Evolutionary conservation across 495 filamentous ascomycete species (phyloP).

Genomic region (Annulohypoxylon moriforme): DNA sequence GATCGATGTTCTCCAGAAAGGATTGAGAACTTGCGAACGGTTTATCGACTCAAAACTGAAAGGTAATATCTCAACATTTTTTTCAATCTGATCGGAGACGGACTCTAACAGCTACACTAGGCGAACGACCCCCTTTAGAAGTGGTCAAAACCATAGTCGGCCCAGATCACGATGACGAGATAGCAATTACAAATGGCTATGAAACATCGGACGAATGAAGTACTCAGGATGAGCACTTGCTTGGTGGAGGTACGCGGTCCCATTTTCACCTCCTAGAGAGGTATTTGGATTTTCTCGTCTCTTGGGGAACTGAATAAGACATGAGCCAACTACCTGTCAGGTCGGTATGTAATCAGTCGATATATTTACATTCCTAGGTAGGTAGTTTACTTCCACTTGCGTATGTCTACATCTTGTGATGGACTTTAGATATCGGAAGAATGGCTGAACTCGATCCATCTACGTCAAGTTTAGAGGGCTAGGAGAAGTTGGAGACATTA

Average conservation of each 20-base stretch:
- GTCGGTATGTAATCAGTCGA: background rate
- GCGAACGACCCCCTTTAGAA: background rate
- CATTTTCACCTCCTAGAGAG: too few relatives aligned
- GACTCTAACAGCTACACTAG: conserved; percentile 5
- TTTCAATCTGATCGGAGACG: background rate
- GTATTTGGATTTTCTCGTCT: background rate
- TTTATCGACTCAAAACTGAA: conserved; percentile 45
- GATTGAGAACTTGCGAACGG: conserved; percentile 61
- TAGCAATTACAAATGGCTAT: conserved; percentile 4
- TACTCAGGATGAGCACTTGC: background rate
- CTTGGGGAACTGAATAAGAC: background rate
- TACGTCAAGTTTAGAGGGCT: too few relatives aligned
- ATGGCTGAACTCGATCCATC: too few relatives aligned
- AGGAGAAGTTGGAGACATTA: too few relatives aligned
- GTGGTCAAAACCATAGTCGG: background rate
- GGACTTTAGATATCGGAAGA: too few relatives aligned
- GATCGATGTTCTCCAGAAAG: conserved; percentile 61
- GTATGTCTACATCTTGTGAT: background rate
- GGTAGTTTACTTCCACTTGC: background rate
- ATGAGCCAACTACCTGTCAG: background rate
- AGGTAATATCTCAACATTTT: conserved; percentile 9
- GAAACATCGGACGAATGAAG: background rate
- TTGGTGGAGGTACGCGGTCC: background rate
- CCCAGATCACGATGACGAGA: conserved; percentile 1
- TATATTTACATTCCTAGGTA: background rate